Conservation (phyloP, 1,139 yeast species). For the Nakaseomyces sp. region DNA sequence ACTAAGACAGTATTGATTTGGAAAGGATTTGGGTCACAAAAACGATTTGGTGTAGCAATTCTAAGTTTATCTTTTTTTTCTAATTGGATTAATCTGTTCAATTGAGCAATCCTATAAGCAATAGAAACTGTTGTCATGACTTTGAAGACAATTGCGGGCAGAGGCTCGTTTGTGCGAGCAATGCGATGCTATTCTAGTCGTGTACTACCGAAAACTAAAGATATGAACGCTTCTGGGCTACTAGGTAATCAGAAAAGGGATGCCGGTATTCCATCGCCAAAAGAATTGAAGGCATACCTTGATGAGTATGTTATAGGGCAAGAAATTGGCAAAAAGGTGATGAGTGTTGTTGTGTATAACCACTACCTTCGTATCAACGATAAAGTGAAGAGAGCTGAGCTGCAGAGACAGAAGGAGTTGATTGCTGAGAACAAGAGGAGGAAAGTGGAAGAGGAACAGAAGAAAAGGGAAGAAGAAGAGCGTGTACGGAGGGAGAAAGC, state of each 20-base stretch:
- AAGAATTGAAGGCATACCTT: constrained; percentile 35
- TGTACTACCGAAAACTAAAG: not conserved
- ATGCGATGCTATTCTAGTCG: not conserved
- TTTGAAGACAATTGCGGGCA: not conserved
- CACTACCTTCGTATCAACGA: constrained; percentile 42
- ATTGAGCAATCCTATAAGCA: too few relatives aligned
- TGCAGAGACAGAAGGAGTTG: constrained; percentile 16
- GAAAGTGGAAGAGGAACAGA: constrained; percentile 10
- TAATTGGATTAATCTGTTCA: too few relatives aligned
- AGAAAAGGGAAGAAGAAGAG: constrained; percentile 10
- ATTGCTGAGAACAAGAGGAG: constrained; percentile 7
- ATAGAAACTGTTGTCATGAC: too few relatives aligned
- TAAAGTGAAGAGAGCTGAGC: constrained; percentile 25
- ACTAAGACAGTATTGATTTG: not conserved
- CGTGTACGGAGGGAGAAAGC: constrained; percentile 15
- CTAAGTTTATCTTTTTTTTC: not conserved
- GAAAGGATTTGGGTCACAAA: too few relatives aligned
- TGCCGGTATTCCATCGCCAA: constrained; percentile 37
- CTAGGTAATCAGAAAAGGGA: not conserved
- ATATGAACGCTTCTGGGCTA: not conserved
- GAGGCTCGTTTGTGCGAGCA: not conserved
- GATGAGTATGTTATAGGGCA: constrained; percentile 47
- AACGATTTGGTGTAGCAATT: too few relatives aligned
- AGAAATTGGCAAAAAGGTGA: constrained; percentile 42
- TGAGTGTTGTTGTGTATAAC: constrained; percentile 50